Percentiles rank a stretch among this genome's conserved stretches.
phyloP scores from a whole-genome alignment of 306 rosid genomes.

The Cicer judaicum region DNA sequence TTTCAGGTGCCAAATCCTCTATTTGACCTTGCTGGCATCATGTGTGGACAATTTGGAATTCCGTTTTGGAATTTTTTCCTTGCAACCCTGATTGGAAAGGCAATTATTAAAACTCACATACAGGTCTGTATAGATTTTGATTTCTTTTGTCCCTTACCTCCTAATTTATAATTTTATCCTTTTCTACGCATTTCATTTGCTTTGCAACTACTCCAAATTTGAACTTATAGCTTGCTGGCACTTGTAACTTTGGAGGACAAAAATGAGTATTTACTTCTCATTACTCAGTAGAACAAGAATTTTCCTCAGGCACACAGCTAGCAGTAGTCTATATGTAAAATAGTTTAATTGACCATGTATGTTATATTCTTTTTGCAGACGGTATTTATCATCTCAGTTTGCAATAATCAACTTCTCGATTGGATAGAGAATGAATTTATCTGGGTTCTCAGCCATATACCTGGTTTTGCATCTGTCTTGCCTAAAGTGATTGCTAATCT shows the following conservation, averaged over 20 bases:
- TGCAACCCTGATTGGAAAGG: slow-evolving; percentile 92
- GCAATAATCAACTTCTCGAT: slow-evolving; percentile 96
- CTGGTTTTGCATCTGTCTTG: slow-evolving; percentile 73
- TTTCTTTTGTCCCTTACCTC: slow-evolving; percentile 4
- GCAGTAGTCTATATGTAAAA: slow-evolving; percentile 12
- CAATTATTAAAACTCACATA: slow-evolving; percentile 90
- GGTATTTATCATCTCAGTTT: slow-evolving; percentile 79
- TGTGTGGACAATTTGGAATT: slow-evolving; percentile 98
- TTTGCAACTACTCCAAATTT: not conserved
- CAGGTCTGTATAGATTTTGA: slow-evolving; percentile 67
- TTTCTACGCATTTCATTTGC: slow-evolving; percentile 15
- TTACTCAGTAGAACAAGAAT: slow-evolving; percentile 5
- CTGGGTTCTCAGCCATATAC: slow-evolving; percentile 82
- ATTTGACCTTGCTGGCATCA: slow-evolving; percentile 98
- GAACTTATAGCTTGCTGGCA: not conserved
- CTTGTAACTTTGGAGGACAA: slow-evolving; percentile 6
- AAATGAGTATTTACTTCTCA: not conserved
- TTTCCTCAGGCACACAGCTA: not conserved
- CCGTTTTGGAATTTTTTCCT: slow-evolving; percentile 90
- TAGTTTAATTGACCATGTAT: slow-evolving; percentile 23
- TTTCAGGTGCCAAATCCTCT: slow-evolving; percentile 97
- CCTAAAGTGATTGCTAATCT: slow-evolving; percentile 65
- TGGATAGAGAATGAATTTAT: slow-evolving; percentile 94
- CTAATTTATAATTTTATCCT: slow-evolving; percentile 19
- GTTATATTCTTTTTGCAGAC: slow-evolving; percentile 59